Evolutionary conservation across 1,139 yeast species (phyloP).

Genomic region (Magnusiomyces suaveolens): DNA sequence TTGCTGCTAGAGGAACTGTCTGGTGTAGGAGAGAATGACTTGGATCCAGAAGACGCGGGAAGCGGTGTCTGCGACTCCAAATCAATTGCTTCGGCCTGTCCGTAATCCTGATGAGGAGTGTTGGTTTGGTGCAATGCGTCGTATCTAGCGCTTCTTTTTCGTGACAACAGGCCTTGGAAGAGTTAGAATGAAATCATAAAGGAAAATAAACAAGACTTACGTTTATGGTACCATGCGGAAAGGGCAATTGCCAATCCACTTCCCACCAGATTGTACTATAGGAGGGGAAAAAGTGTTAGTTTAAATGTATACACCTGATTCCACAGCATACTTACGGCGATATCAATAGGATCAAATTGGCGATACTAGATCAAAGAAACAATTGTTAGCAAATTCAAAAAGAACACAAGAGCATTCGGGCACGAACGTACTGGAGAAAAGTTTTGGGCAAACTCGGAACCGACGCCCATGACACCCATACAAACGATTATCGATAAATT

Average conservation of each 20-base stretch:
- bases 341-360: constrained; percentile 32
- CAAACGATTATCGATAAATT: constrained; percentile 40
- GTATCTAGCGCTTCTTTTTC: constrained; percentile 14
- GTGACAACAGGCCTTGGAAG: constrained; percentile 15
- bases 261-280: constrained; percentile 31
- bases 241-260: constrained; percentile 27
- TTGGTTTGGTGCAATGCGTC: constrained; percentile 14
- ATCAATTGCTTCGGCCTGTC: constrained; percentile 6
- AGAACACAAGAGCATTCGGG: no score
- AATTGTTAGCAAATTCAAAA: no score
- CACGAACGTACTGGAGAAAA: constrained; percentile 23
- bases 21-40: neutral
- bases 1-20: neutral
- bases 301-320: neutral
- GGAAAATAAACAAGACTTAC: constrained; percentile 18
- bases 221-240: constrained; percentile 32
- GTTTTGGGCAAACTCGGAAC: constrained; percentile 45
- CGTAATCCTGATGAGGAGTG: constrained; percentile 3
- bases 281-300: neutral
- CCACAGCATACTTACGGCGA: constrained; percentile 21
- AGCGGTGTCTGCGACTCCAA: constrained; percentile 7
- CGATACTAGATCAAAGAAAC: constrained; percentile 21
- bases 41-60: neutral
- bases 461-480: constrained; percentile 39
- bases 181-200: neutral